Evolutionary conservation across 2,329 filamentous ascomycete species (phyloP).

Genomic region (Fonsecaea nubica): DNA sequence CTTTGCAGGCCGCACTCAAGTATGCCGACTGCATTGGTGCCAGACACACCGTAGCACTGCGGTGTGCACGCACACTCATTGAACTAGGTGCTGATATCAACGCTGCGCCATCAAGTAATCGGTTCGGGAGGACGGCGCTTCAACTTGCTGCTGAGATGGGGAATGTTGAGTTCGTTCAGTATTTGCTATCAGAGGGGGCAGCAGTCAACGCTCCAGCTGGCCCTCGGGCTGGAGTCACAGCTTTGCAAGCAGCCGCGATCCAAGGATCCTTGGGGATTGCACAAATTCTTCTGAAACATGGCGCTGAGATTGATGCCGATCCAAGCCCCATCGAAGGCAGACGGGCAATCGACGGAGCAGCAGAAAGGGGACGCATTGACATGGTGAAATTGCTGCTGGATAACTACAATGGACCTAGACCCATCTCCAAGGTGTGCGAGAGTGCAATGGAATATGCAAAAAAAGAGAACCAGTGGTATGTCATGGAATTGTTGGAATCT

Average conservation of each 20-base stretch:
- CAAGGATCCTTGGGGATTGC: slow-evolving; percentile 35
- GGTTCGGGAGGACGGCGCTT: slow-evolving; percentile 34
- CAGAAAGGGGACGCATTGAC: slow-evolving; percentile 8
- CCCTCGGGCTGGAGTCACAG: slow-evolving; percentile 27
- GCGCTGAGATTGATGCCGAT: slow-evolving; percentile 37
- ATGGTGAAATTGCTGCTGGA: slow-evolving; percentile 23
- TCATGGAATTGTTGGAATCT: slow-evolving; percentile 12
- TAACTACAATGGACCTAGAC: slow-evolving; percentile 16
- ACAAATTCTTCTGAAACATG: slow-evolving; percentile 35
- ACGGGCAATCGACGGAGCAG: slow-evolving; percentile 18
- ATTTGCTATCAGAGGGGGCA: slow-evolving; percentile 37
- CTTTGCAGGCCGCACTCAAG: not conserved
- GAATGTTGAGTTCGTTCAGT: slow-evolving; percentile 34
- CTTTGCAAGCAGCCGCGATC: slow-evolving; percentile 35
- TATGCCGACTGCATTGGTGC: not conserved
- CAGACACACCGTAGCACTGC: not conserved
- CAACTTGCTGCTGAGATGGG: slow-evolving; percentile 33
- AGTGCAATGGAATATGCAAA: slow-evolving; percentile 15
- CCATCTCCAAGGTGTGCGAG: slow-evolving; percentile 7
- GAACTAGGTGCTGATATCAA: slow-evolving; percentile 16
- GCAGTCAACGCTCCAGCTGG: slow-evolving; percentile 33
- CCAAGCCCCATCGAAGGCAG: slow-evolving; percentile 5
- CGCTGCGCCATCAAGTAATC: not conserved
- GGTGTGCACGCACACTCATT: slow-evolving; percentile 14
- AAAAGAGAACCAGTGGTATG: slow-evolving; percentile 1